Base-by-base conservation (phyloP, 1,284 basidiomycete species). In the Trichosporon inkin region DNA sequence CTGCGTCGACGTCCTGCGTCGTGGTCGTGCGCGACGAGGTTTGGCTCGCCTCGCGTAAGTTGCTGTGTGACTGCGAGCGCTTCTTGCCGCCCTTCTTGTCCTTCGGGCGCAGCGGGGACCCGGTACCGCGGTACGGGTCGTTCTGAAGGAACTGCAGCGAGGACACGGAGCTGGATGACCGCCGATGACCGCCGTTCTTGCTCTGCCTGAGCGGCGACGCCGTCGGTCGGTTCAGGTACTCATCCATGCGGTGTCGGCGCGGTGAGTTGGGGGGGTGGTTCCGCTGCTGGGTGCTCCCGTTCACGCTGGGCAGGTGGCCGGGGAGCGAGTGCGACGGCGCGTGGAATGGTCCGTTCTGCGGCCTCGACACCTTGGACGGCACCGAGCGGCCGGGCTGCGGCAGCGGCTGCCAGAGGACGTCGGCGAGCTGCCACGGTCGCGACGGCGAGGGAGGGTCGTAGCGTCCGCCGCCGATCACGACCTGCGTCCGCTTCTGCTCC, bases 1-100 rank as follows among this genome's bases (percentile, higher is more conserved):
- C 75, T 2, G 75, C 75, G 60, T 77, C 71, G 20, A 77, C 71
- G 58, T 77, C 75, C 59, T 76, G 75, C 8, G 63, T 68, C 8
- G 72, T 71, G 1, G 72, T 32, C 28, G 58, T 13, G 36, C 36
- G 16, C 13, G 44, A 19, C 44, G 44, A 24, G 24, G 44, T 22
- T 49, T 49, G 44, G 44, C 28, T 49, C 8, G 60, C 57, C 32
- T 60, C 60, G 36, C 64, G 63, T n/a, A 65, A 56, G 53, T 68
- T 64, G 11, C 72, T 74, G 59, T 77, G 74, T 7, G 66, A 68
- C 56, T 75, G 68, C 6, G 70, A 72, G 39, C 75, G 67, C 57
- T 71, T 73, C 68, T 76, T 75, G 34, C 70, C 35, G 1, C 34
- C 8, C 53, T 59, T 57, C 53, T 57, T 62, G 39, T 44, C 62